These are phyloP conservation scores for Actinomortierella wolfii DNA, from an alignment of 371 early-diverging fungal species.

Conservation along the genomic window DNA sequence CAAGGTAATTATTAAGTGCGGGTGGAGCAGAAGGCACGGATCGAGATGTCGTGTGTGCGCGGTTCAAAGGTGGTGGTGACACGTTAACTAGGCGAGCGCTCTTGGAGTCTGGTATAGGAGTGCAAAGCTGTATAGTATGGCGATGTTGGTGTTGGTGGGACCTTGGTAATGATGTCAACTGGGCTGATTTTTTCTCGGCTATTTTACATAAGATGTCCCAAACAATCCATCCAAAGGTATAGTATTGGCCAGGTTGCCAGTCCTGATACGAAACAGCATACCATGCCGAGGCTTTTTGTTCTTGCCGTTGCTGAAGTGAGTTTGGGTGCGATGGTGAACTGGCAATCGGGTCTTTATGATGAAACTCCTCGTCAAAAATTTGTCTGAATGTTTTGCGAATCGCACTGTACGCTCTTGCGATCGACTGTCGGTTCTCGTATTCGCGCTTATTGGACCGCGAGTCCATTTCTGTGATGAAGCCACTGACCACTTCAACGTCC, in stretches of 20 bases:
- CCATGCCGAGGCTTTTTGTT: conserved; percentile 75
- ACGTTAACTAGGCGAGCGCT: no score
- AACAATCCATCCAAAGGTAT: conserved; percentile 73
- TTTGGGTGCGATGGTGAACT: conserved; percentile 11
- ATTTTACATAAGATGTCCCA: conserved; percentile 60
- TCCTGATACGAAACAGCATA: conserved; percentile 74
- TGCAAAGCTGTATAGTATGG: no score
- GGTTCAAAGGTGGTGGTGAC: no score
- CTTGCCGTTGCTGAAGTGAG: conserved; percentile 11
- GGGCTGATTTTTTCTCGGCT: conserved; percentile 37
- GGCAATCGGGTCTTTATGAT: conserved; percentile 13
- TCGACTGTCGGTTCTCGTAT: conserved; percentile 53
- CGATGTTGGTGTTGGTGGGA: background rate
- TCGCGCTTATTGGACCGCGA: conserved; percentile 46
- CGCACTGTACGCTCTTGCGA: conserved; percentile 47
- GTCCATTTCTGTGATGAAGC: conserved; percentile 32
- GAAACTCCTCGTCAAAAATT: conserved; percentile 55
- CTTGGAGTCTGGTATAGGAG: no score
- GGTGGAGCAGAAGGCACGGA: no score
- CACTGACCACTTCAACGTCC: conserved; percentile 50
- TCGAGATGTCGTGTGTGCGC: no score
- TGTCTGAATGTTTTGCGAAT: conserved; percentile 50
- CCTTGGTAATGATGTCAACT: background rate
- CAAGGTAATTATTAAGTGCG: no score
- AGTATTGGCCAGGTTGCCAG: conserved; percentile 32